These are phyloP conservation scores for Rhizoclosmatium globosum DNA, from an alignment of 192 early-diverging fungal genomes.

Conservation along the genomic window DNA sequence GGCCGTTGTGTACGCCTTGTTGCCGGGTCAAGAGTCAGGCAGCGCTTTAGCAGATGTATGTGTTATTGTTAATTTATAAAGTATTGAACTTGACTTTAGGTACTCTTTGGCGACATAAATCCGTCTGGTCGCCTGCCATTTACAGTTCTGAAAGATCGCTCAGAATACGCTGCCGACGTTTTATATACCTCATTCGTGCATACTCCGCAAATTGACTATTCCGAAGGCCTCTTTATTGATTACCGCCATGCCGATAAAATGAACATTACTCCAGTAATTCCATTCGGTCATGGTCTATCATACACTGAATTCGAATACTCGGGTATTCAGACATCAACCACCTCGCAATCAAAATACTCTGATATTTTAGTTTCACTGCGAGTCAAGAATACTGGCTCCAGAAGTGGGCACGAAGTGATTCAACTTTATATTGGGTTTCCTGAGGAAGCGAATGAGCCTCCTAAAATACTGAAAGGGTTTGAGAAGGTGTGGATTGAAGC, in stretches of 20 bases:
- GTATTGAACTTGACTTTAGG: neutral
- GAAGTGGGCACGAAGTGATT: conserved; percentile 50
- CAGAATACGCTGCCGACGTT: conserved; percentile 47
- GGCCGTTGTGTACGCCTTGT: conserved; percentile 58
- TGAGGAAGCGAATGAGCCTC: conserved; percentile 27
- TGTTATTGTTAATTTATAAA: neutral
- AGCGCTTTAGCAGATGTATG: conserved; percentile 64
- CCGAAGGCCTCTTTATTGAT: conserved; percentile 55
- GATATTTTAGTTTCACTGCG: conserved; percentile 38
- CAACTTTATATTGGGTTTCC: conserved; percentile 57
- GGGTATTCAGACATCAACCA: neutral
- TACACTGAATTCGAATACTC: conserved; percentile 63
- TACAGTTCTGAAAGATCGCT: conserved; percentile 52
- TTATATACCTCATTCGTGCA: conserved; percentile 34
- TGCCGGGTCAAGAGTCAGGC: conserved; percentile 71
- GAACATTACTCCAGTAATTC: conserved; percentile 48
- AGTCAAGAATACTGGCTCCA: conserved; percentile 49
- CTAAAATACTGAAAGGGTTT: conserved; percentile 51
- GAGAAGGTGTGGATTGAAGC: conserved; percentile 44
- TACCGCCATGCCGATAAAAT: conserved; percentile 58
- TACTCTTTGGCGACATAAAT: conserved; percentile 67
- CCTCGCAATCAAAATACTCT: neutral
- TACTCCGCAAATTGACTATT: conserved; percentile 49
- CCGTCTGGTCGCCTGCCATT: conserved; percentile 68
- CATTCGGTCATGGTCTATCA: conserved; percentile 65